Evolutionary conservation across 495 filamentous ascomycete genomes (phyloP).

Genomic region (Penicillium soppii): DNA sequence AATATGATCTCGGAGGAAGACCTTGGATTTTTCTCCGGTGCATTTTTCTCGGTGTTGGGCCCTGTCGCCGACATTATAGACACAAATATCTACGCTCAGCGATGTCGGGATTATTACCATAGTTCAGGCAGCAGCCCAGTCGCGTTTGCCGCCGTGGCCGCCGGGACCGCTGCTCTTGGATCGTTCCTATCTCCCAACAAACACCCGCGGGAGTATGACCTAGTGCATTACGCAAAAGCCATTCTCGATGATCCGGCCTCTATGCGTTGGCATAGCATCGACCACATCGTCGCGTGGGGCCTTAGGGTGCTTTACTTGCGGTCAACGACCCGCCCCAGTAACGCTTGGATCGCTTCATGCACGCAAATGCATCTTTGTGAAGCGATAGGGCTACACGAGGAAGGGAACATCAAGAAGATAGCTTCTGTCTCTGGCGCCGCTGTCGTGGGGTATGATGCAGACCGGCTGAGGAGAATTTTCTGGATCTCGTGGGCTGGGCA

Average conservation of each 20-base stretch:
- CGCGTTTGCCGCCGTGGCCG: constrained; percentile 29
- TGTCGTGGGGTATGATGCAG: constrained; percentile 25
- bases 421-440: constrained; percentile 22
- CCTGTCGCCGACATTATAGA: constrained; percentile 27
- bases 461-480: constrained; percentile 32
- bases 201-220: constrained; percentile 28
- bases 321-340: constrained; percentile 32
- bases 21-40: constrained; percentile 18
- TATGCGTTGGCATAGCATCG: constrained; percentile 26
- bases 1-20: constrained; percentile 28
- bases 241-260: constrained; percentile 34
- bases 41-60: constrained; percentile 24
- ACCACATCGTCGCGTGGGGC: constrained; percentile 36
- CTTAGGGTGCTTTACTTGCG: constrained; percentile 35
- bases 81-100: constrained; percentile 27
- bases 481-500: constrained; percentile 35
- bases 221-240: constrained; percentile 32
- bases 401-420: constrained; percentile 30
- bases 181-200: constrained; percentile 30
- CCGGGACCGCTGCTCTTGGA: constrained; percentile 28
- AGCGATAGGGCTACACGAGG: constrained; percentile 27
- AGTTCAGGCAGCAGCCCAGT: constrained; percentile 14
- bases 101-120: constrained; percentile 31
- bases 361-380: constrained; percentile 34
- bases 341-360: constrained; percentile 39